phyloP scores from a whole-genome alignment of 768 basidiomycete species.

The Coprinopsis cinerea region DNA sequence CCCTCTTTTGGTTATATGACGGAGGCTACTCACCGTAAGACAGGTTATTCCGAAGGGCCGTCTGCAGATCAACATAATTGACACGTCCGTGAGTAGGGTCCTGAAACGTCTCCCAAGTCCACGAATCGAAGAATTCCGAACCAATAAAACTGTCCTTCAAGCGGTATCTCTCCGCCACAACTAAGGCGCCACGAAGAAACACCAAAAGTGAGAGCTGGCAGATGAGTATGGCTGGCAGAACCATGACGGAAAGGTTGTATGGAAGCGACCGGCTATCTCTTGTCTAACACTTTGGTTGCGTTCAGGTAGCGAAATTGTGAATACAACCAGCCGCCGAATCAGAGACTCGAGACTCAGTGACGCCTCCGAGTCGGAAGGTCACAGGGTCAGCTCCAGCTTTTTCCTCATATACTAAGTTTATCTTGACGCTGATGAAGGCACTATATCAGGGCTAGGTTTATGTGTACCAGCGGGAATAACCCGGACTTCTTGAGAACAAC shows the following conservation, averaged over 20 bases:
- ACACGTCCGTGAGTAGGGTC: slow-evolving; percentile 68
- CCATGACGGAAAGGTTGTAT: neutral
- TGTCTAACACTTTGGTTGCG: neutral
- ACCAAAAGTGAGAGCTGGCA: slow-evolving; percentile 6
- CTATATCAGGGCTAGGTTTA: too few species aligned
- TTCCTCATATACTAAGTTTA: too few species aligned
- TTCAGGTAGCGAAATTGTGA: too few species aligned
- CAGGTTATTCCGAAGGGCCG: slow-evolving; percentile 37
- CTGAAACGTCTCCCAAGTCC: slow-evolving; percentile 41
- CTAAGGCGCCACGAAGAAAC: slow-evolving; percentile 1
- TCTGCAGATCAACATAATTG: slow-evolving; percentile 44
- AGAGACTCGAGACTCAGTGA: too few species aligned
- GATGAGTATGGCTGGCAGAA: neutral
- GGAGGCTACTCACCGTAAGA: slow-evolving; percentile 34
- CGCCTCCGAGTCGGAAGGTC: too few species aligned
- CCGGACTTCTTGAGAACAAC: too few species aligned
- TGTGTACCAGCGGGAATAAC: too few species aligned
- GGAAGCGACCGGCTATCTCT: neutral
- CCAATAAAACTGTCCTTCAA: slow-evolving; percentile 20
- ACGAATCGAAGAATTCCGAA: slow-evolving; percentile 38
- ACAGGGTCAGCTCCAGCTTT: too few species aligned
- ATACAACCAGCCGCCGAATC: too few species aligned
- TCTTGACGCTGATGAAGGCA: too few species aligned
- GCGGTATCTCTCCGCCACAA: slow-evolving; percentile 12
- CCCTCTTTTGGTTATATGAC: neutral